Evolutionary conservation across 2,329 filamentous ascomycete species (phyloP).

Genomic region (Diaporthe sp.): DNA sequence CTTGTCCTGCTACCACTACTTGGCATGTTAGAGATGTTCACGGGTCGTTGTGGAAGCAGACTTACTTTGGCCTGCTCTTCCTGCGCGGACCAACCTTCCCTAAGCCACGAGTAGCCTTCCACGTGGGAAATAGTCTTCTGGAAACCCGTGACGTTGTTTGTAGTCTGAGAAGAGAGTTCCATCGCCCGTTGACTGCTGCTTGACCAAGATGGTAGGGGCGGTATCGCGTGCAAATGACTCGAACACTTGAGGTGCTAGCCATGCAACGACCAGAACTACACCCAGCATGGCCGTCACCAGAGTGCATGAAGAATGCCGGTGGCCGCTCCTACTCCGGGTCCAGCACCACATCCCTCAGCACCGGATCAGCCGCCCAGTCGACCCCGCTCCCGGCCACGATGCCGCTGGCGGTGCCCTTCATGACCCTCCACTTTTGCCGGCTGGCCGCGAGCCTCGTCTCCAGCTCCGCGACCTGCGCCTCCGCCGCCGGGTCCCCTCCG

Average conservation of each 20-base stretch:
- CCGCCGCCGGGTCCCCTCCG: slow-evolving; percentile 62
- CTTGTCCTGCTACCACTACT: not conserved
- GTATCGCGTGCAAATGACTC: not conserved
- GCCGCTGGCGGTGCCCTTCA: slow-evolving; percentile 85
- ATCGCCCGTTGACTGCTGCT: not conserved
- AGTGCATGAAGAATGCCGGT: not conserved
- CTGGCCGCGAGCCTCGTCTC: slow-evolving; percentile 73
- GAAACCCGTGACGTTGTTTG: not conserved
- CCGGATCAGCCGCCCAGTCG: slow-evolving; percentile 81
- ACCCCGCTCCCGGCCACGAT: slow-evolving; percentile 86
- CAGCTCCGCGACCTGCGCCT: slow-evolving; percentile 69
- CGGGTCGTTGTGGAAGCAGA: not conserved
- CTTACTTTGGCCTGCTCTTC: not conserved
- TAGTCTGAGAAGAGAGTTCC: not conserved
- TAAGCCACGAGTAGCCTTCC: not conserved
- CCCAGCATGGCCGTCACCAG: not conserved
- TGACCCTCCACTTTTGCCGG: slow-evolving; percentile 77
- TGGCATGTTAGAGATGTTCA: not conserved
- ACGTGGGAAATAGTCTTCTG: not conserved
- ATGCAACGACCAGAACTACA: not conserved
- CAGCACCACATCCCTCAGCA: slow-evolving; percentile 78
- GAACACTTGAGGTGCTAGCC: not conserved
- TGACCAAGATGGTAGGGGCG: not conserved
- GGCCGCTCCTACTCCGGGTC: slow-evolving; percentile 67
- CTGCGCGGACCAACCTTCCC: not conserved